Base-by-base conservation (phyloP, 2,329 filamentous ascomycete species). In the Thielaviopsis populi region DNA sequence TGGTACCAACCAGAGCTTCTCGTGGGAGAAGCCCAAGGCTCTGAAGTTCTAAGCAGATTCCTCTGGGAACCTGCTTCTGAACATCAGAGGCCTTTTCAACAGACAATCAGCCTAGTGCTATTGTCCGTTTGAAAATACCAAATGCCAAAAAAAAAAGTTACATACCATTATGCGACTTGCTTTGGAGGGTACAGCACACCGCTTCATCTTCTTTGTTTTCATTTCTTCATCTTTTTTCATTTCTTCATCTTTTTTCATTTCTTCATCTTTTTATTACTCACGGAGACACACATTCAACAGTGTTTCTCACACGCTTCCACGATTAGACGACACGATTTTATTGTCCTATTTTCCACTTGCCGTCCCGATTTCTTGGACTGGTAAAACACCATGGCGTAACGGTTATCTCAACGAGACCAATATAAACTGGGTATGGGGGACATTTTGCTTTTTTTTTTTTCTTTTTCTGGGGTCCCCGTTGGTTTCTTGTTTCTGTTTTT, bases 11-110 rank as follows among this genome's bases (percentile, higher is more conserved):
- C 94, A 96, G 84, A 81, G 77, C 77, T 99, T 99, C 84, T 85
- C 81, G 78, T 99, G 94, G 94, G 94, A 99, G 86, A 84, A 97
- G 85, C 92, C 94, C 74, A 96, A 96, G 89, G 72, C 81, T 70
- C 89, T 99, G 74, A 91, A 88, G 79, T 87, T 89, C 78, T 97
- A 96, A 84, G 75, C 71, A 50, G 15, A 27, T 60, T 59, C 46
- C 33, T 59, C 41, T 19, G 33, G 61, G 24, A 42, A 42, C 54
- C 30, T 19, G 30, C 53, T 56, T 56, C 27, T 37, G n/a, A 56
- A 56, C 53, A 1, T 33, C 27, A 43, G 19, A 30, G 11, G 48
- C 15, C 48, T 24, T 40, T 54, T 63, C 50, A 30, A 40, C 27
- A 46, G 19, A 41, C 13, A 30, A 27, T 41, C 15, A 22, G 15